Conservation (phyloP, 2,329 filamentous ascomycete species). For the Lecanicillium sp. region DNA sequence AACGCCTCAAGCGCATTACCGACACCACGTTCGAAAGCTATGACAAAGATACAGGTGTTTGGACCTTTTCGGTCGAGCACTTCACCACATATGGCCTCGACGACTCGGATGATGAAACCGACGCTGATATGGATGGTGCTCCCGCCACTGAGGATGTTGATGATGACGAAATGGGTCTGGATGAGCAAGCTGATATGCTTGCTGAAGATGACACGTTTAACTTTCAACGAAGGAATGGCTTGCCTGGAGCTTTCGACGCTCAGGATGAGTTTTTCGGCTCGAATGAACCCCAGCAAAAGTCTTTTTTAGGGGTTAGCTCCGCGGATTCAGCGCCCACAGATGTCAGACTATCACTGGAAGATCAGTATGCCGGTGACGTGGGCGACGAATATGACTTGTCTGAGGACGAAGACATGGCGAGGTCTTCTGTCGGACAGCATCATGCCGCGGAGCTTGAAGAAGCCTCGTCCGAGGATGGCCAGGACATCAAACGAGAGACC, state of each 20-base stretch:
- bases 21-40: constrained; percentile 81
- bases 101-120: constrained; percentile 65
- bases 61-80: constrained; percentile 91
- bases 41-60: constrained; percentile 69
- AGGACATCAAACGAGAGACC: constrained; percentile 36
- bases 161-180: constrained; percentile 26
- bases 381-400: constrained; percentile 71
- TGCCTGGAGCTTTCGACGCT: constrained; percentile 77
- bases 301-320: constrained; percentile 93
- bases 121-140: constrained; percentile 34
- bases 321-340: constrained; percentile 65
- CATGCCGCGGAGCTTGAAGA: constrained; percentile 66
- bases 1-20: constrained; percentile 67
- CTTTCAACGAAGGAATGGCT: constrained; percentile 39
- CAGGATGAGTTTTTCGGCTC: constrained; percentile 47
- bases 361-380: constrained; percentile 46
- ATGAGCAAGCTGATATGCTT: constrained; percentile 14
- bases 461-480: constrained; percentile 45
- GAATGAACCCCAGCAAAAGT: constrained; percentile 49
- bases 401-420: constrained; percentile 66
- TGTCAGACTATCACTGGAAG: constrained; percentile 51
- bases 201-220: constrained; percentile 47
- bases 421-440: constrained; percentile 66
- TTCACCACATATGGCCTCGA: constrained; percentile 93
- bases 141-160: not conserved